These are phyloP conservation scores for Beauveria sp. DNA, from an alignment of 2,329 filamentous ascomycete genomes.

Conservation along the genomic window DNA sequence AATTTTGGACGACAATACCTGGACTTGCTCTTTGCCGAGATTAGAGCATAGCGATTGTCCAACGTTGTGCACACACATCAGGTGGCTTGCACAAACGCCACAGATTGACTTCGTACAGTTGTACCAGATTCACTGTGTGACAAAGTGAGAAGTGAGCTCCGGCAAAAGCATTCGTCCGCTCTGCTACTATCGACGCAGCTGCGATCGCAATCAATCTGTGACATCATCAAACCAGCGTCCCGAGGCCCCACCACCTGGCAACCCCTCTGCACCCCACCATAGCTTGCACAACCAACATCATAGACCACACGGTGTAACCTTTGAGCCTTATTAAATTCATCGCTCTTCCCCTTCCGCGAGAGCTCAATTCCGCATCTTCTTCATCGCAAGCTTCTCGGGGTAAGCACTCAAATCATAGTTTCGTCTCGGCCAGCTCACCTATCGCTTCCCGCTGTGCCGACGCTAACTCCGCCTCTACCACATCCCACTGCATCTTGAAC, in stretches of 20 bases:
- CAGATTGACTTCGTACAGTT: background rate
- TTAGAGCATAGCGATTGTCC: too few relatives aligned
- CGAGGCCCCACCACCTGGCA: background rate
- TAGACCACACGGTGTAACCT: background rate
- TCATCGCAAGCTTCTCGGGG: background rate
- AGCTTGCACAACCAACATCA: background rate
- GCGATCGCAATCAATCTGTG: background rate
- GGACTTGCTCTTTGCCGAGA: too few relatives aligned
- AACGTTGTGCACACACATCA: background rate
- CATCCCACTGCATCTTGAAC: background rate
- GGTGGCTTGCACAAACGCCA: background rate
- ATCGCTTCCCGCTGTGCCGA: background rate
- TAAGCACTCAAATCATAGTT: background rate
- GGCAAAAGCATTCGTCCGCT: background rate
- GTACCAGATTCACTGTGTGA: background rate
- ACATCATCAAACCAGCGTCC: slow-evolving; percentile 2
- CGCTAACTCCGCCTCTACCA: background rate
- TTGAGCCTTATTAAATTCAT: background rate
- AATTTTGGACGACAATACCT: too few relatives aligned
- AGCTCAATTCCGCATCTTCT: background rate
- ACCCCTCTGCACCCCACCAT: slow-evolving; percentile 10
- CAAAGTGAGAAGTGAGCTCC: background rate
- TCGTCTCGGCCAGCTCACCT: background rate
- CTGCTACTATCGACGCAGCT: background rate
- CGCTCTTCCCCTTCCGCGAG: background rate